A percentile compares a stretch with the other conserved stretches of the same genome.
Evolutionary conservation across 2,329 filamentous ascomycete species (phyloP).

Genomic region (Fusarium hainanense): DNA sequence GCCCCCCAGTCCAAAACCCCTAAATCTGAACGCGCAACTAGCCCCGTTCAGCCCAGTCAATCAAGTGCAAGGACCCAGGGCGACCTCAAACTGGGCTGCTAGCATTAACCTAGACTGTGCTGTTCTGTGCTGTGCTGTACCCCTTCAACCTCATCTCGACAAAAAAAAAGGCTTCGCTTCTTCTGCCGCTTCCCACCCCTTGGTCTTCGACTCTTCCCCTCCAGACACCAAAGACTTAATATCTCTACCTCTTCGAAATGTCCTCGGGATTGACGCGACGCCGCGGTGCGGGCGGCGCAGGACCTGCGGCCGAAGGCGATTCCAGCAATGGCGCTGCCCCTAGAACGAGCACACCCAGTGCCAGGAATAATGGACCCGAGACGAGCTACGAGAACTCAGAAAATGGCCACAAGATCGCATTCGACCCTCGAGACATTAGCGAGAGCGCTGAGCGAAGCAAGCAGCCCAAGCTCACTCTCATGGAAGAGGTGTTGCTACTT

Average conservation of each 20-base stretch:
- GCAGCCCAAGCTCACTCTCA: conserved; percentile 97
- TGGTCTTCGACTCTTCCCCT: conserved; percentile 16
- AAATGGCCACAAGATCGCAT: conserved; percentile 99
- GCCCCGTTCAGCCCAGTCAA: conserved; percentile 44
- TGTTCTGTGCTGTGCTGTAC: conserved; percentile 9
- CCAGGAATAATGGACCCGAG: conserved; percentile 68
- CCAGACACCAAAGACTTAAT: conserved; percentile 12
- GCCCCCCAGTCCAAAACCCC: conserved; percentile 41
- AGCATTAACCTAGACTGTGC: background rate
- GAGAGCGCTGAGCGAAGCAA: conserved; percentile 96
- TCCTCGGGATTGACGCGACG: conserved; percentile 69
- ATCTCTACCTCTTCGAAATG: conserved; percentile 35
- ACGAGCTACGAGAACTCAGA: conserved; percentile 92
- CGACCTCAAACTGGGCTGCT: conserved; percentile 24
- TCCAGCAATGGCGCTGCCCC: conserved; percentile 63
- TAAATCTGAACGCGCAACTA: conserved; percentile 46
- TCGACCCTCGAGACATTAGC: conserved; percentile 95
- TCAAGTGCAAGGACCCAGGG: conserved; percentile 33
- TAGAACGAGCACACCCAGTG: conserved; percentile 67
- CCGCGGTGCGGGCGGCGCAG: conserved; percentile 78
- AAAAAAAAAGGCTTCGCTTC: conserved; percentile 28
- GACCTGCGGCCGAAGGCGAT: conserved; percentile 64
- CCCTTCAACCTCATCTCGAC: conserved; percentile 45
- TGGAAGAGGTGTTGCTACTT: conserved; percentile 97
- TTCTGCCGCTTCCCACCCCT: conserved; percentile 14